These are phyloP conservation scores for Neophaeococcomyces aloes DNA, from an alignment of 2,329 filamentous ascomycete genomes.

Conservation along the genomic window DNA sequence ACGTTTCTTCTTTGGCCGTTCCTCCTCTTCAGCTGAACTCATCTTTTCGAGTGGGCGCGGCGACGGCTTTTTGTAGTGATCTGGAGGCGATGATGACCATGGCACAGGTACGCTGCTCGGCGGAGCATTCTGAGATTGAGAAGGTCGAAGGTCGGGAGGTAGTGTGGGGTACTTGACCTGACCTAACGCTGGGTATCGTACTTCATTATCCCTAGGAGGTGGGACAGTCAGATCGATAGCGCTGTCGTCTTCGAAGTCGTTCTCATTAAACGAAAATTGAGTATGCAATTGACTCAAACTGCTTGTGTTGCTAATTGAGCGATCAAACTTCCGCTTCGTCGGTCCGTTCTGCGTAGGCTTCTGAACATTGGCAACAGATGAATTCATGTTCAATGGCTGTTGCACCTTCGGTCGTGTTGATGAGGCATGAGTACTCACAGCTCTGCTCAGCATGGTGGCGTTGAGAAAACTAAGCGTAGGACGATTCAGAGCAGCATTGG, in stretches of 20 bases:
- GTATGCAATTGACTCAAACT: conserved; percentile 34
- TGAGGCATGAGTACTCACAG: conserved; percentile 14
- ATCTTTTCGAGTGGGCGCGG: neutral
- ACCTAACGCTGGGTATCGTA: conserved; percentile 18
- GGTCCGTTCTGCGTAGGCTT: conserved; percentile 1
- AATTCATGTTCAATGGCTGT: conserved; percentile 12
- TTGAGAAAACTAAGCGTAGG: conserved; percentile 15
- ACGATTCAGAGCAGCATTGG: conserved; percentile 14
- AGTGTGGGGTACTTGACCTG: conserved; percentile 27
- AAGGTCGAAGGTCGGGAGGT: conserved; percentile 16
- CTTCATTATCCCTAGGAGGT: conserved; percentile 39
- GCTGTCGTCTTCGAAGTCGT: conserved; percentile 79
- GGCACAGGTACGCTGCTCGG: conserved; percentile 50
- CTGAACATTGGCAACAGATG: conserved; percentile 12
- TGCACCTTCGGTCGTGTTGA: conserved; percentile 12
- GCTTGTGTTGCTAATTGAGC: conserved; percentile 19
- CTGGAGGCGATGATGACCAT: conserved; percentile 56
- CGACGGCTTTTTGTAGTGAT: conserved; percentile 25
- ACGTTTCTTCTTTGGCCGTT: conserved; percentile 48
- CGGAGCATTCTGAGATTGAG: conserved; percentile 10
- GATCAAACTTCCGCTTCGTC: conserved; percentile 20
- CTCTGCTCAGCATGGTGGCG: conserved; percentile 17
- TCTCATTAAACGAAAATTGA: conserved; percentile 57
- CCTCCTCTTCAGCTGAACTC: conserved; percentile 2
- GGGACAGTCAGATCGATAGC: conserved; percentile 59